Conservation (phyloP, 495 filamentous ascomycete species). For the Penicillium ucsense region DNA sequence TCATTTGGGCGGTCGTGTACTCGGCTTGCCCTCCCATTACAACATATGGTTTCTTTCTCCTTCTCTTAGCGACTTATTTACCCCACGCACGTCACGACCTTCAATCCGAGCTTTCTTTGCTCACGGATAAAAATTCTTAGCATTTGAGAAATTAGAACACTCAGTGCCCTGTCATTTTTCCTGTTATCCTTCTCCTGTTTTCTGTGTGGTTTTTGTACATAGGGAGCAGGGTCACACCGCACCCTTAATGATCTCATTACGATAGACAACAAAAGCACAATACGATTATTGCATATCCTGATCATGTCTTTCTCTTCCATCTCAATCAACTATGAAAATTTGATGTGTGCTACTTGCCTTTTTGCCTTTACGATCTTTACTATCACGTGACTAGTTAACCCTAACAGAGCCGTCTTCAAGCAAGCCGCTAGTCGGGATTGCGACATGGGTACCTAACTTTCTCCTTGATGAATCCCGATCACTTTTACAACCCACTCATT, state of each 20-base stretch:
- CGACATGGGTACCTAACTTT: too few species aligned
- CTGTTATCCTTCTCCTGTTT: neutral
- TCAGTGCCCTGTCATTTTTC: conserved; percentile 1
- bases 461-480: too few species aligned
- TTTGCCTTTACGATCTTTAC: too few species aligned
- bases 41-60: conserved; percentile 3
- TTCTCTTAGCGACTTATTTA: neutral
- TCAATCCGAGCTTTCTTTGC: neutral
- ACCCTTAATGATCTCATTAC: conserved; percentile 16
- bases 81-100: neutral
- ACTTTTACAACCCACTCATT: too few species aligned
- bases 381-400: too few species aligned
- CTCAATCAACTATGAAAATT: neutral
- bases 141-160: too few species aligned
- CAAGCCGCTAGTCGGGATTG: too few species aligned
- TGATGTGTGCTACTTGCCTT: too few species aligned
- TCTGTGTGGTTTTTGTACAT: conserved; percentile 8
- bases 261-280: conserved; percentile 7
- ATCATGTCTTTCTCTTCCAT: neutral
- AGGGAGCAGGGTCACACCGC: conserved; percentile 7
- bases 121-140: conserved; percentile 1
- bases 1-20: neutral
- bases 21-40: neutral
- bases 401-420: too few species aligned
- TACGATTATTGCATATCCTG: neutral